Evolutionary conservation across 352 stramenopile genomes (phyloP).

Genomic region (Phytophthora fragariae): DNA sequence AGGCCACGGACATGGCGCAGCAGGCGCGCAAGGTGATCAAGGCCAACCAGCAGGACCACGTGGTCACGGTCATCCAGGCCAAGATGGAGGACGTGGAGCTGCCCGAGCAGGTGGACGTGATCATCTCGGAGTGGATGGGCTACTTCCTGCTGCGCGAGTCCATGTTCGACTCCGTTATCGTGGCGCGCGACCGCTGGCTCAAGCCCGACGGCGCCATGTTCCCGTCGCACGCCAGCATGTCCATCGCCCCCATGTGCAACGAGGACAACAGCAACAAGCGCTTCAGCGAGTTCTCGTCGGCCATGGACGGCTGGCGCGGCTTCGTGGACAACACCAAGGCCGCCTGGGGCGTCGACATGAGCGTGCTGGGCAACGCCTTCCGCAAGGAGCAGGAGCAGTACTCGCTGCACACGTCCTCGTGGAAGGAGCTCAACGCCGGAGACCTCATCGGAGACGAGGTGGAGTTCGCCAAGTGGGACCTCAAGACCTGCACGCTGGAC

Average conservation of each 20-base stretch:
- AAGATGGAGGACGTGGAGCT: slow-evolving; percentile 98
- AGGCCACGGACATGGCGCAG: slow-evolving; percentile 98
- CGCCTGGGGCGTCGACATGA: slow-evolving; percentile 98
- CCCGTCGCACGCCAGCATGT: slow-evolving; percentile 98
- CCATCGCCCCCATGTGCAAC: slow-evolving; percentile 96
- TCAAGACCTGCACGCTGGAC: slow-evolving; percentile 87
- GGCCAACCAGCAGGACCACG: slow-evolving; percentile 95
- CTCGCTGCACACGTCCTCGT: slow-evolving; percentile 87
- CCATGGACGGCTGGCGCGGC: slow-evolving; percentile 86
- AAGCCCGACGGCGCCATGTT: slow-evolving; percentile 98
- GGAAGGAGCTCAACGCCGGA: slow-evolving; percentile 74
- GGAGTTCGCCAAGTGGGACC: slow-evolving; percentile 83
- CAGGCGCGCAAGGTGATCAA: slow-evolving; percentile 97
- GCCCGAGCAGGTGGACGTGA: slow-evolving; percentile 98
- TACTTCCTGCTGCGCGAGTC: slow-evolving; percentile 99
- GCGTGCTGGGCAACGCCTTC: slow-evolving; percentile 87
- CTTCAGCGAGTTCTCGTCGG: slow-evolving; percentile 83
- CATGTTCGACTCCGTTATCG: slow-evolving; percentile 99
- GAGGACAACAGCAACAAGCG: slow-evolving; percentile 91
- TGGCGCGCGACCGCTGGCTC: slow-evolving; percentile 96
- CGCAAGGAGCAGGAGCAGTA: slow-evolving; percentile 91
- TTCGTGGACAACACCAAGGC: slow-evolving; percentile 94
- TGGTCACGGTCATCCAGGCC: slow-evolving; percentile 99
- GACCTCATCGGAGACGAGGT: slow-evolving; percentile 89
- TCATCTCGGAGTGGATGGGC: slow-evolving; percentile 99